Conservation (phyloP, 495 filamentous ascomycete species). For the Cladorrhinum samala region DNA sequence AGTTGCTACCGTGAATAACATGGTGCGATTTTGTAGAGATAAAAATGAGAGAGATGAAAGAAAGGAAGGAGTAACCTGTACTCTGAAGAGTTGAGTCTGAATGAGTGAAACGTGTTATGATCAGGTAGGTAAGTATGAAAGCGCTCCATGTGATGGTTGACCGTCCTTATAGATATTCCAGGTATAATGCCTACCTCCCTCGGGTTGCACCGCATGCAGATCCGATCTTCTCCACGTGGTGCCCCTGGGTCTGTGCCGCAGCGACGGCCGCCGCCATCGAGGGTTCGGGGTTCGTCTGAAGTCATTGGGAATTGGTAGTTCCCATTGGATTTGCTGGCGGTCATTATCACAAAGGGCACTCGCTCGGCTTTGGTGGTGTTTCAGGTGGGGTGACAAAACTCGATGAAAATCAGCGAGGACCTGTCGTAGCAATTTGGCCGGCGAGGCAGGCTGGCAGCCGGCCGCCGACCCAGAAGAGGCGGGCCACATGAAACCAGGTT, state of each 20-base stretch:
- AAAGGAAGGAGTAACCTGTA: too few relatives aligned
- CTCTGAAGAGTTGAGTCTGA: too few relatives aligned
- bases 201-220: not conserved
- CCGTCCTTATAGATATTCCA: too few relatives aligned
- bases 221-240: not conserved
- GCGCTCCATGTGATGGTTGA: too few relatives aligned
- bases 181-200: too few relatives aligned
- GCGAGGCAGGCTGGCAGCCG: not conserved
- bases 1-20: not conserved
- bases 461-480: not conserved
- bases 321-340: not conserved
- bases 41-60: not conserved
- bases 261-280: not conserved
- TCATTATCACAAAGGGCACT: not conserved
- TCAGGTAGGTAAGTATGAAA: too few relatives aligned
- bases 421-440: too few relatives aligned
- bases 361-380: not conserved
- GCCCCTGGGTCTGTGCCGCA: not conserved
- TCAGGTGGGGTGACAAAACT: too few relatives aligned
- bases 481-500: not conserved
- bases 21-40: not conserved
- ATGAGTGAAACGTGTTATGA: too few relatives aligned
- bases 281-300: not conserved
- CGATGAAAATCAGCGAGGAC: not conserved
- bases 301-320: not conserved